Evolutionary conservation across 345 rosid species (phyloP).

Genomic region (Toxicodendron radicans): DNA sequence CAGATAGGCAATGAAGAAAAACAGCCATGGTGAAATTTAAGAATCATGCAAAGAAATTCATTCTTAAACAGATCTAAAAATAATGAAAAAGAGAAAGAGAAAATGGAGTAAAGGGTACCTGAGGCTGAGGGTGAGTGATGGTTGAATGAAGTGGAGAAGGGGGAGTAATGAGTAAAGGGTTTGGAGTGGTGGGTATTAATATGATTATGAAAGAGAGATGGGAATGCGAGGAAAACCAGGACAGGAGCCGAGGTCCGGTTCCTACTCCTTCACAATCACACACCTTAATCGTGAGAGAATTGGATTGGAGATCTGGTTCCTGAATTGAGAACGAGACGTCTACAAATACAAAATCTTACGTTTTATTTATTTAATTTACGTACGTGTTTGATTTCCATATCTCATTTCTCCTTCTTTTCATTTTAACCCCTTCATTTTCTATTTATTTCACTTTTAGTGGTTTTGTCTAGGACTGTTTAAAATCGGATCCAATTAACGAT

Average conservation of each 20-base stretch:
- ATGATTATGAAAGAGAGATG: not conserved
- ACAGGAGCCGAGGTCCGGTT: constrained; percentile 10
- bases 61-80: not conserved
- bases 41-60: not conserved
- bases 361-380: too few relatives aligned
- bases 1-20: not conserved
- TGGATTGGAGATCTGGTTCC: not conserved
- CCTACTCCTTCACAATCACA: constrained; percentile 7
- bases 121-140: not conserved
- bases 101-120: not conserved
- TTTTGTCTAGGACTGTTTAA: too few relatives aligned
- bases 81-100: not conserved
- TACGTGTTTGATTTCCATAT: too few relatives aligned
- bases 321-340: too few relatives aligned
- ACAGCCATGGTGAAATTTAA: not conserved
- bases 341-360: too few relatives aligned
- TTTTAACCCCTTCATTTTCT: too few relatives aligned
- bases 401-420: too few relatives aligned
- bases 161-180: not conserved
- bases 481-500: too few relatives aligned
- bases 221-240: constrained; percentile 3
- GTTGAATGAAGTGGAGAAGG: not conserved
- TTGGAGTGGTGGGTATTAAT: not conserved
- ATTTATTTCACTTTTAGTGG: too few relatives aligned
- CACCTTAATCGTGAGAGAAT: not conserved